Conservation (phyloP, 371 early-diverging fungal genomes). For the Mortierella sp. region DNA sequence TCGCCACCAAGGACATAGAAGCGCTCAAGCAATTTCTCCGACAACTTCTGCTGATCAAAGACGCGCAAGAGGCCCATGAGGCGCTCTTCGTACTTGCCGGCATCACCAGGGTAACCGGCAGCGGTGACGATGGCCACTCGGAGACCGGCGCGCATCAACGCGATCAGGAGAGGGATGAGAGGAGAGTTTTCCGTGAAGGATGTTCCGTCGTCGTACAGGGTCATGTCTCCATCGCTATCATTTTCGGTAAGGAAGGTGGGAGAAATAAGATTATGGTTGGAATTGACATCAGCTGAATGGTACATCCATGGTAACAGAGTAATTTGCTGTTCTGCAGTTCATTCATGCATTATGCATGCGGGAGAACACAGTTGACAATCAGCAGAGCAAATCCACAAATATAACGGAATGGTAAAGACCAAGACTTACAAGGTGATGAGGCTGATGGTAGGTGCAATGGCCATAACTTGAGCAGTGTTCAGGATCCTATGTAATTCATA, state of each 20-base stretch:
- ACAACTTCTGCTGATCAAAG: slow-evolving; percentile 64
- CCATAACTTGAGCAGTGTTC: slow-evolving; percentile 83
- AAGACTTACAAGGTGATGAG: slow-evolving; percentile 76
- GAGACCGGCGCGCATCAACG: slow-evolving; percentile 69
- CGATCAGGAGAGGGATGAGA: slow-evolving; percentile 71
- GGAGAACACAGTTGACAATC: background rate
- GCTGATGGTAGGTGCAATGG: slow-evolving; percentile 63
- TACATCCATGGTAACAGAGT: background rate
- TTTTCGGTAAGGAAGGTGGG: background rate
- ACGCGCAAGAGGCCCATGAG: slow-evolving; percentile 78
- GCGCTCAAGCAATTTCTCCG: slow-evolving; percentile 60
- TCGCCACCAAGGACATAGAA: slow-evolving; percentile 88
- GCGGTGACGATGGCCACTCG: slow-evolving; percentile 89
- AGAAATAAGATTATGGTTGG: background rate
- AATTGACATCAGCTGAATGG: slow-evolving; percentile 11
- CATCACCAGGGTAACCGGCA: slow-evolving; percentile 83
- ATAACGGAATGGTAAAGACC: background rate
- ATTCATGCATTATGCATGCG: background rate
- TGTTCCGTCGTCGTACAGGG: slow-evolving; percentile 87
- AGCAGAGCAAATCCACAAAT: background rate
- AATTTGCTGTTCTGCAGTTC: background rate
- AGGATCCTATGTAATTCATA: slow-evolving; percentile 66
- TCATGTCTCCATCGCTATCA: slow-evolving; percentile 88
- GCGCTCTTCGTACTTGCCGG: slow-evolving; percentile 77
- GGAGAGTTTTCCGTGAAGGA: slow-evolving; percentile 77